Base-by-base conservation (phyloP, 345 rosid genomes). In the Syzygium oleosum region DNA sequence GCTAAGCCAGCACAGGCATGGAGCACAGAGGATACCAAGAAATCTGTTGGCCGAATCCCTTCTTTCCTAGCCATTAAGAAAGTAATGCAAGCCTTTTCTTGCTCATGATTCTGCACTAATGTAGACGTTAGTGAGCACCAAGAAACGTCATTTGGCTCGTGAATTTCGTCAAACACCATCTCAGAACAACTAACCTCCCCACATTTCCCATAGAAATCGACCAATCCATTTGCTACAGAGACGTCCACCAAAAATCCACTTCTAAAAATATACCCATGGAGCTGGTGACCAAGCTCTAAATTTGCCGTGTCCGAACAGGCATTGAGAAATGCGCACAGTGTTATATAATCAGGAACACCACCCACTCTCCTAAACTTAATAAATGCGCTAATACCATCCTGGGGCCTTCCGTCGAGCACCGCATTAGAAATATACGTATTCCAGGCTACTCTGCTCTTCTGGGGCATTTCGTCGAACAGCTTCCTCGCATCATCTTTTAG, bases 141-240 rank as follows among this genome's bases (percentile, higher is more conserved):
- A 31, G 99, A 94, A 91, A 97, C 98, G 54, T 88, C 92, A 91
- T 97, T 96, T 89, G 91, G 93, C n/a, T 59, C 23, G 11, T 19
- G 58, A 91, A 95, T 95, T 83, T 89, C 88, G 61, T 89, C 88
- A 85, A 96, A 96, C 29, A 94, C 91, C 94, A 89, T 86, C 91
- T 92, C 92, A 22, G 95, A 91, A 15, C 59, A 87, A 55, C 63
- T 85, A 84, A 95, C 85, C 93, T 94, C 90, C 84, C 93, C 90
- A 88, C 99, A 94, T 89, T 97, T 97, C 5, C 98, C 98, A 88
- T 97, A 93, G 78, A 96, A 96, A 93, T 97, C 96, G 13, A 95
- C 87, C 85, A 96, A 91, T 63, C 98, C 98, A 88, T 97, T 96
- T 15, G 88, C 91, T 31, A 97, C 98, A 3, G 95, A 92, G 85